A percentile compares a stretch with the other conserved stretches of the same genome.
phyloP scores from a whole-genome alignment of 306 rosid genomes.

The Echinosophora koreensis region DNA sequence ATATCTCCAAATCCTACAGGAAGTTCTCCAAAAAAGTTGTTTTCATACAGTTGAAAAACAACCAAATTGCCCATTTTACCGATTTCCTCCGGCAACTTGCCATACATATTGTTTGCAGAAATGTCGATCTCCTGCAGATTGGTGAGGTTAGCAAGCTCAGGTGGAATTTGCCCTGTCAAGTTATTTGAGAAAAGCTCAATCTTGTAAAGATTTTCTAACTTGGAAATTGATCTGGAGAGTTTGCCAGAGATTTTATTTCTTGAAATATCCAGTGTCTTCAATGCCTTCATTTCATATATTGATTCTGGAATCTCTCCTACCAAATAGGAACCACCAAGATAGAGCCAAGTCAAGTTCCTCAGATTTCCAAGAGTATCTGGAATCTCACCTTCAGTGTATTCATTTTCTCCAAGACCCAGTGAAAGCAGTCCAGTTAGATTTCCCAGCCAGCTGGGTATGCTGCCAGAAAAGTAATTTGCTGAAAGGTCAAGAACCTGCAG shows the following conservation, averaged over 20 bases:
- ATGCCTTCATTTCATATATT: constrained; percentile 65
- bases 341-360: constrained; percentile 83
- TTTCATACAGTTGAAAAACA: constrained; percentile 81
- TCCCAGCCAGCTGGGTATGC: constrained; percentile 82
- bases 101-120: constrained; percentile 68
- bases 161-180: constrained; percentile 81
- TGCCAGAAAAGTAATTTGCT: constrained; percentile 63
- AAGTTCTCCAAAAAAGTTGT: constrained; percentile 80
- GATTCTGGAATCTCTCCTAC: constrained; percentile 87
- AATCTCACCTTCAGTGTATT: constrained; percentile 56
- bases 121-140: constrained; percentile 82
- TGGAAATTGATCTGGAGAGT: constrained; percentile 77
- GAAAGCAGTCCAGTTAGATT: constrained; percentile 58
- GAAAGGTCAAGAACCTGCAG: constrained; percentile 79
- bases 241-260: constrained; percentile 78
- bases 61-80: constrained; percentile 73
- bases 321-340: constrained; percentile 67
- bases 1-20: constrained; percentile 88
- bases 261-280: constrained; percentile 80
- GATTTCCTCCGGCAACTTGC: constrained; percentile 71
- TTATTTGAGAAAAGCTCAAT: constrained; percentile 74
- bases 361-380: constrained; percentile 72
- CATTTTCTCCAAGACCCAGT: constrained; percentile 76
- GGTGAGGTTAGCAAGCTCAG: constrained; percentile 69
- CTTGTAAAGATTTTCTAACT: constrained; percentile 67